Evolutionary conservation across 2,329 filamentous ascomycete species (phyloP).

Genomic region (Cephalotrichum gorgonifer): DNA sequence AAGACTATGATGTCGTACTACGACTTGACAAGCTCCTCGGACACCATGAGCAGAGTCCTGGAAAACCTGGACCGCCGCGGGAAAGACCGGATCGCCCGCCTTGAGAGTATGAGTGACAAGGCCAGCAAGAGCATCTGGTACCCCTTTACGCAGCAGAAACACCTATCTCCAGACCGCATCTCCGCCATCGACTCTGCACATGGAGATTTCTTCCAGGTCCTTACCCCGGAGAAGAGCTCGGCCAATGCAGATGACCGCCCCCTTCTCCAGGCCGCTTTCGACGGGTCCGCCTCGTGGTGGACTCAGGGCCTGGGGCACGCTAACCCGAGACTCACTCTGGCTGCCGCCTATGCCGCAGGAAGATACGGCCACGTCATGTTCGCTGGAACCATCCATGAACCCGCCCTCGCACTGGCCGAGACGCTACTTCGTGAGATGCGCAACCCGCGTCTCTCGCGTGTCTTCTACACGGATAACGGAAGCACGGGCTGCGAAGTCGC

Average conservation of each 20-base stretch:
- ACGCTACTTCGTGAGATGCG: constrained; percentile 45
- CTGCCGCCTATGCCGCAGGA: constrained; percentile 71
- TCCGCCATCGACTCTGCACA: constrained; percentile 71
- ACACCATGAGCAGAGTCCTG: constrained; percentile 33
- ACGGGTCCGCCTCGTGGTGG: constrained; percentile 86
- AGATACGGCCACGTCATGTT: constrained; percentile 88
- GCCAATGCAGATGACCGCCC: constrained; percentile 8
- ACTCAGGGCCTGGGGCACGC: constrained; percentile 79
- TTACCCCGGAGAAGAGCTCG: constrained; percentile 7
- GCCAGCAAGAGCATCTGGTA: constrained; percentile 69
- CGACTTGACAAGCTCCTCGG: constrained; percentile 25
- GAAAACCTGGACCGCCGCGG: constrained; percentile 43
- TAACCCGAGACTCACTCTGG: constrained; percentile 59
- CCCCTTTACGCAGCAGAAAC: constrained; percentile 73
- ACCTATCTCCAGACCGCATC: constrained; percentile 51
- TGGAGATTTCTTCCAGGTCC: constrained; percentile 66
- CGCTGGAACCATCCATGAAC: constrained; percentile 67
- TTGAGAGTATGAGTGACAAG: constrained; percentile 50
- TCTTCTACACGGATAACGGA: constrained; percentile 78
- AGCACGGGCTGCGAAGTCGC: constrained; percentile 79
- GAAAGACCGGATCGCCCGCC: constrained; percentile 38
- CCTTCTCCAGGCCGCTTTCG: constrained; percentile 57
- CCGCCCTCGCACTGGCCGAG: constrained; percentile 60
- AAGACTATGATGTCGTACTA: constrained; percentile 58
- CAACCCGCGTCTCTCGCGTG: constrained; percentile 53